Evolutionary conservation across 768 basidiomycete species (phyloP).

Genomic region (Leccinum subgranulosum): DNA sequence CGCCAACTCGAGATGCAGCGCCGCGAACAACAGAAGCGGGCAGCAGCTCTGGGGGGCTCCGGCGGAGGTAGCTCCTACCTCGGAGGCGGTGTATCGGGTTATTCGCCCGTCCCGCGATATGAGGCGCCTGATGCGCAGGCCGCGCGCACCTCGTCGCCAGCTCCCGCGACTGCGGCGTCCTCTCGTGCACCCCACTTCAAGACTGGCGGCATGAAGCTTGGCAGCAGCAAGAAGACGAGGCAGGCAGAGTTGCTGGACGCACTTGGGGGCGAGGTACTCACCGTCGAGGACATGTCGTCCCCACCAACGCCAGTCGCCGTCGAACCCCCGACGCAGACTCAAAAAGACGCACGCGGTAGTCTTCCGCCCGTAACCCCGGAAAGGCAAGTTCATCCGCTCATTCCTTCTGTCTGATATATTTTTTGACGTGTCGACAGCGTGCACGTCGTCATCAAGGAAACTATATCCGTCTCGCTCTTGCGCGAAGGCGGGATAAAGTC

Average conservation of each 20-base stretch:
- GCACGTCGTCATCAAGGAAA: conserved; percentile 84
- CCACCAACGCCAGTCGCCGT: conserved; percentile 49
- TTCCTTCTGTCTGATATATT: not conserved
- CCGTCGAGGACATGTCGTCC: conserved; percentile 48
- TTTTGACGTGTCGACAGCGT: conserved; percentile 48
- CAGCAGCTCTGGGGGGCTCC: conserved; percentile 43
- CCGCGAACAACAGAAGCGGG: conserved; percentile 84
- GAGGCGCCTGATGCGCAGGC: conserved; percentile 58
- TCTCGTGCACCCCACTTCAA: conserved; percentile 84
- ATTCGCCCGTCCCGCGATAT: conserved; percentile 68
- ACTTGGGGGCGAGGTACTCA: conserved; percentile 72
- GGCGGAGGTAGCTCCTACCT: conserved; percentile 53
- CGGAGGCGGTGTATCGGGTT: conserved; percentile 67
- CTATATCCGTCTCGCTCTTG: conserved; percentile 72
- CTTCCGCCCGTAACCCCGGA: conserved; percentile 74
- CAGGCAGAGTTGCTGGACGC: conserved; percentile 88
- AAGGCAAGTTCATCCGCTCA: conserved; percentile 47
- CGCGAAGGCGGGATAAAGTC: conserved; percentile 90
- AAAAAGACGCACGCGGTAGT: conserved; percentile 55
- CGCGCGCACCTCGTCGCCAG: conserved; percentile 41
- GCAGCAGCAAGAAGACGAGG: conserved; percentile 86
- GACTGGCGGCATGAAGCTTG: conserved; percentile 94
- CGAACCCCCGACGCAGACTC: conserved; percentile 41
- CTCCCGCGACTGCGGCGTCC: conserved; percentile 37
- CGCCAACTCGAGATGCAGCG: conserved; percentile 98